Evolutionary conservation across 2,329 filamentous ascomycete species (phyloP), one percentile per base, ranked within the genome.

Genomic region (Trichoderma sp.): DNA sequence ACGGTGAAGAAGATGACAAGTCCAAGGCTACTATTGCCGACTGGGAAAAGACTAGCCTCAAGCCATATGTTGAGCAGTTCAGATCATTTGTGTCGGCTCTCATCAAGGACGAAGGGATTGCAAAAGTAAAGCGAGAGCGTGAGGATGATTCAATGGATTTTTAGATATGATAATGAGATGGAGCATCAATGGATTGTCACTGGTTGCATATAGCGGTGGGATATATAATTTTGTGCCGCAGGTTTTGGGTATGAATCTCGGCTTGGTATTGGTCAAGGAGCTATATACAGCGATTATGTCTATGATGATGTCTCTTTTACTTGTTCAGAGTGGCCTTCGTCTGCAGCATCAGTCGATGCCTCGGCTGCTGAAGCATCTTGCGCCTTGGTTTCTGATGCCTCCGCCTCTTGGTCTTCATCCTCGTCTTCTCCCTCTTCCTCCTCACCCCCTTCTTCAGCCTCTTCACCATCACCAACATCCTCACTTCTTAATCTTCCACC

Each of bases 21-120:
- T 73, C 74, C 3, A 84, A 83, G 76, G 76, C 61, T 30, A 69
- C 75, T 71, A 77, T 93, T 62, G 88, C 91, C 75, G 96, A 99
- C 79, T 98, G 95, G 91, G 95, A 99, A 83, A 99, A 98, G 89
- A 99, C 96, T 28, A 94, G 93, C 75, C 82, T 99, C 78, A 97
- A 92, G 84, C 94, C 94, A 9, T 98, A 97, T 80, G 90, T 98
- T 43, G 95, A 98, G 72, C 91, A 92, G 76, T 98, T 99, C 82
- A 88, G 92, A 76, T 87, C 86, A 0, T 97, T 98, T 82, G 93
- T 98, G 8, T 87, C 89, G 11, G 87, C 84, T 0, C 81, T 99
- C 70, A 86, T 98, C 81, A 95, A 91, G 80, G 95, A 97, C 72
- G 90, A 91, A 80, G 85, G 85, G 74, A 90, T 85, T 71, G 79